Percentiles rank a stretch among this genome's conserved stretches.
These are phyloP conservation scores for Pestalotiopsis sp. DNA, from an alignment of 2,329 filamentous ascomycete species.

Conservation along the genomic window DNA sequence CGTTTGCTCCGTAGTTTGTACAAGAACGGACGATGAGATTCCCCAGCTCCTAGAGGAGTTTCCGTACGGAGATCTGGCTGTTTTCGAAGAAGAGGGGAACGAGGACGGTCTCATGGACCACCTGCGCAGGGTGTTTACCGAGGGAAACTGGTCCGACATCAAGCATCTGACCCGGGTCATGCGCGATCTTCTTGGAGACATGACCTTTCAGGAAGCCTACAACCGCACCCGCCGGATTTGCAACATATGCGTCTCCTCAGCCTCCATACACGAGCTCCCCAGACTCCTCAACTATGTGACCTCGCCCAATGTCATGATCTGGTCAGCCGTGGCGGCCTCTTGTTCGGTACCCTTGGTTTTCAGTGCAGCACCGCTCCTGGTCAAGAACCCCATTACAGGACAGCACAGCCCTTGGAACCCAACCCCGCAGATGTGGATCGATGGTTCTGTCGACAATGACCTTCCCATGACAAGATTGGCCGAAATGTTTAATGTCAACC, in stretches of 20 bases:
- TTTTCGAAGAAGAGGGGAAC: slow-evolving; percentile 69
- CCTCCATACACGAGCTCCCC: slow-evolving; percentile 84
- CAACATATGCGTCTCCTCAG: slow-evolving; percentile 91
- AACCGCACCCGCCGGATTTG: slow-evolving; percentile 90
- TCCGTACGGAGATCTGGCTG: slow-evolving; percentile 77
- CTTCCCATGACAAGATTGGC: slow-evolving; percentile 86
- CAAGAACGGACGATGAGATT: slow-evolving; percentile 77
- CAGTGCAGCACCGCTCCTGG: slow-evolving; percentile 74
- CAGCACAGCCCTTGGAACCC: slow-evolving; percentile 83
- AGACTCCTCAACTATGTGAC: slow-evolving; percentile 90
- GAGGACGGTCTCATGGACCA: slow-evolving; percentile 69
- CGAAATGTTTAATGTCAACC: slow-evolving; percentile 98
- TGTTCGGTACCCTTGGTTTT: slow-evolving; percentile 92
- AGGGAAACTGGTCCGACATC: slow-evolving; percentile 85
- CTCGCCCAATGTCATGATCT: slow-evolving; percentile 91
- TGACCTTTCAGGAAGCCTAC: slow-evolving; percentile 95
- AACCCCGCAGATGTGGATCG: slow-evolving; percentile 83
- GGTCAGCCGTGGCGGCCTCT: slow-evolving; percentile 94
- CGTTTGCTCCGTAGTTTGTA: slow-evolving; percentile 79
- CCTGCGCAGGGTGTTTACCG: slow-evolving; percentile 73
- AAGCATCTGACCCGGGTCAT: slow-evolving; percentile 80
- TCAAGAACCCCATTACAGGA: slow-evolving; percentile 83
- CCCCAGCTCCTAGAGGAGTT: slow-evolving; percentile 70
- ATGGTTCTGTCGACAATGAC: slow-evolving; percentile 94
- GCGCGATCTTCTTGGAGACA: slow-evolving; percentile 78